A percentile compares a stretch with the other conserved stretches of the same genome.
Conservation (phyloP, 495 filamentous ascomycete species). For the Penicilliopsis zonata region DNA sequence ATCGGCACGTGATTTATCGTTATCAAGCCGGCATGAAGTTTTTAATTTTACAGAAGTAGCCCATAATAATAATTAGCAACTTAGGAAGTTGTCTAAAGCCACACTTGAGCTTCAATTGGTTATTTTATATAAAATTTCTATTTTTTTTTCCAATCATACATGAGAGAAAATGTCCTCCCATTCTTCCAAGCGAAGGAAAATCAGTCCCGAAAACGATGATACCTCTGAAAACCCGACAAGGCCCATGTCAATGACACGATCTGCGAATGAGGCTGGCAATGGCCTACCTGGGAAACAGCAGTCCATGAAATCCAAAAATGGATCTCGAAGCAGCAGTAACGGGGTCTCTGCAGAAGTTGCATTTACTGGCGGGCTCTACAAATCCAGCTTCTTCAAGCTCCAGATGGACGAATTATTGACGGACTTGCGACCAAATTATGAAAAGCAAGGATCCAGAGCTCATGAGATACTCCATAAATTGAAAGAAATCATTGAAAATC, state of each 20-base stretch:
- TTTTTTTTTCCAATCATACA: too few relatives aligned
- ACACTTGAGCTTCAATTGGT: too few relatives aligned
- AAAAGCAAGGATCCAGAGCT: slow-evolving; percentile 47
- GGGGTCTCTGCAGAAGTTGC: slow-evolving; percentile 26
- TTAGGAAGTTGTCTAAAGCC: too few relatives aligned
- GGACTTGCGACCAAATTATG: slow-evolving; percentile 56
- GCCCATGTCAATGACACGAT: slow-evolving; percentile 5
- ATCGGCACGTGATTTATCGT: too few relatives aligned
- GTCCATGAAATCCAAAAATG: too few relatives aligned
- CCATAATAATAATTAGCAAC: too few relatives aligned
- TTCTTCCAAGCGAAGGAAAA: slow-evolving; percentile 23
- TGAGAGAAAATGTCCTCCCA: slow-evolving; percentile 23
- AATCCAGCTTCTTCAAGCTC: slow-evolving; percentile 70
- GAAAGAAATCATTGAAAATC: slow-evolving; percentile 61
- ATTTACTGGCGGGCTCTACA: slow-evolving; percentile 39
- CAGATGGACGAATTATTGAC: slow-evolving; percentile 75
- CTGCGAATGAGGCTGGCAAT: slow-evolving; percentile 1
- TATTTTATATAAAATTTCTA: too few relatives aligned
- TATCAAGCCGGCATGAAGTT: too few relatives aligned
- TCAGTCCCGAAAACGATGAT: slow-evolving; percentile 16
- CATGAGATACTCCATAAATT: slow-evolving; percentile 60
- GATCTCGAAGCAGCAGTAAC: neutral
- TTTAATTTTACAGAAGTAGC: too few relatives aligned
- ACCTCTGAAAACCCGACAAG: slow-evolving; percentile 2
- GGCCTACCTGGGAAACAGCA: slow-evolving; percentile 10